Evolutionary conservation across 306 rosid species (phyloP).

Genomic region (Myrica gale): DNA sequence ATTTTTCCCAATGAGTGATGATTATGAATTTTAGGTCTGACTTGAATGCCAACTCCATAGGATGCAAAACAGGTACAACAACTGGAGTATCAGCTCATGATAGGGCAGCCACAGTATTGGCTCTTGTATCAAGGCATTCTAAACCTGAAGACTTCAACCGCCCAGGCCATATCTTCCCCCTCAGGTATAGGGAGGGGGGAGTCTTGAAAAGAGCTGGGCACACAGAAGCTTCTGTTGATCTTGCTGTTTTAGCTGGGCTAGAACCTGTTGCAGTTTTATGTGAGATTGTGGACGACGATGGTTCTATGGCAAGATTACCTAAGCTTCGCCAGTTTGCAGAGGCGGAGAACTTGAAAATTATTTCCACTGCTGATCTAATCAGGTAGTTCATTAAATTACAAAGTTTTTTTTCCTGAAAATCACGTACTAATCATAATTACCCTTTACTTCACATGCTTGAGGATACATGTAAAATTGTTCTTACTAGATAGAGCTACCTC

Average conservation of each 20-base stretch:
- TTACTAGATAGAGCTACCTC: not conserved
- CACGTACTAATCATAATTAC: too few species aligned
- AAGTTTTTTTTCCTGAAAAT: not conserved
- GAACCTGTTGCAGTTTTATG: conserved; percentile 63
- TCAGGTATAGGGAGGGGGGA: conserved; percentile 68
- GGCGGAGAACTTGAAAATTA: conserved; percentile 56
- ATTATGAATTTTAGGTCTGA: conserved; percentile 6
- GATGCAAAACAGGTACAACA: conserved; percentile 53
- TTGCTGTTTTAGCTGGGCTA: conserved; percentile 62
- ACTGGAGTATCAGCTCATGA: conserved; percentile 71
- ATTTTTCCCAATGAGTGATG: not conserved
- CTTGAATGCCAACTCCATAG: conserved; percentile 29
- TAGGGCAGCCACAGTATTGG: conserved; percentile 61
- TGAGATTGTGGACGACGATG: conserved; percentile 79
- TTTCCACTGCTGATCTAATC: conserved; percentile 70
- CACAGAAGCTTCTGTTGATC: conserved; percentile 75
- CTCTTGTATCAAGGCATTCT: conserved; percentile 66
- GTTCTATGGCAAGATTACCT: conserved; percentile 81
- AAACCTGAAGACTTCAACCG: conserved; percentile 63
- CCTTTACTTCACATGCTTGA: not conserved
- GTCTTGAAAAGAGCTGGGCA: conserved; percentile 78
- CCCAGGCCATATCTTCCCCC: conserved; percentile 72
- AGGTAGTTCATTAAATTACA: conserved; percentile 39
- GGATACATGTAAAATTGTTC: not conserved
- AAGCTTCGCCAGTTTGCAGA: conserved; percentile 52